A percentile compares a stretch with the other conserved stretches of the same genome.
These are phyloP conservation scores for Centrapalus pauciflorus DNA, from an alignment of 129 eudicot species.

Conservation along the genomic window DNA sequence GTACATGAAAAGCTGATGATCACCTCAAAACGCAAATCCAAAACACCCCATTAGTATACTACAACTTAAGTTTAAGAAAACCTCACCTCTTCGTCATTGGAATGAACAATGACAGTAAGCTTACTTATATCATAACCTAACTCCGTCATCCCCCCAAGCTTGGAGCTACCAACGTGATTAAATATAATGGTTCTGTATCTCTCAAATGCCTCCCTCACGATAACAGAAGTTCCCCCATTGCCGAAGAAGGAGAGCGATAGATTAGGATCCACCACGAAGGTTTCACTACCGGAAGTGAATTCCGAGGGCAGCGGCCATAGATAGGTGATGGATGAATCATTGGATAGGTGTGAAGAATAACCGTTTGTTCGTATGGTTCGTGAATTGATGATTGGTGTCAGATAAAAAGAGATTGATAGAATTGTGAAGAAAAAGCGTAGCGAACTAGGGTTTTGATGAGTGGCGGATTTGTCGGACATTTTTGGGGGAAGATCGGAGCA, in stretches of 20 bases:
- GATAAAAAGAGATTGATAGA: neutral
- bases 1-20: too few species aligned
- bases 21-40: too few species aligned
- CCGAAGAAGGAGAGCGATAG: constrained; percentile 47
- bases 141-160: neutral
- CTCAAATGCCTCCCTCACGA: constrained; percentile 55
- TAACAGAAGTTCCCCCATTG: constrained; percentile 34
- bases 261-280: constrained; percentile 69
- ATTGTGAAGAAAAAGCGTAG: constrained; percentile 4
- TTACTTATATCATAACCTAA: constrained; percentile 40
- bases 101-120: constrained; percentile 46
- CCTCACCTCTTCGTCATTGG: constrained; percentile 56
- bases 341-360: constrained; percentile 9
- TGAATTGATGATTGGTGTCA: constrained; percentile 24
- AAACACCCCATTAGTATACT: too few species aligned
- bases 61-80: too few species aligned
- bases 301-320: constrained; percentile 81
- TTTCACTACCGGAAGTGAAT: constrained; percentile 61
- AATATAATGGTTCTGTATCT: constrained; percentile 61
- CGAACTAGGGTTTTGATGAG: constrained; percentile 21
- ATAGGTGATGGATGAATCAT: constrained; percentile 40
- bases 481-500: constrained; percentile 12
- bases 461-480: constrained; percentile 25
- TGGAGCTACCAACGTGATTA: constrained; percentile 34
- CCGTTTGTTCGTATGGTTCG: constrained; percentile 22